A percentile compares a stretch with the other conserved stretches of the same genome.
These are phyloP conservation scores for Plenodomus tracheiphilus DNA, from an alignment of 2,329 filamentous ascomycete genomes.

Conservation along the genomic window DNA sequence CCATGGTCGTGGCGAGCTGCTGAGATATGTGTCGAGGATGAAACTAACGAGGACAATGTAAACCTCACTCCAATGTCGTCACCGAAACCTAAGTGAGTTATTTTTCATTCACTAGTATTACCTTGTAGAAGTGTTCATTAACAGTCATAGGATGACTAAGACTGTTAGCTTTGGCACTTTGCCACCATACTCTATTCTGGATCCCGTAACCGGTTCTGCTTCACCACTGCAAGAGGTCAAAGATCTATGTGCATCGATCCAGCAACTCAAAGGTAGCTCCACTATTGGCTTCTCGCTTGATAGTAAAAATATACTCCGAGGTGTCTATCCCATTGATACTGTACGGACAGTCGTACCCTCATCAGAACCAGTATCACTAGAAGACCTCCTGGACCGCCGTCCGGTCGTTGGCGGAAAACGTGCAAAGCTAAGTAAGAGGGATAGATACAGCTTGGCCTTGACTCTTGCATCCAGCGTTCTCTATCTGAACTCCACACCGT, in stretches of 20 bases:
- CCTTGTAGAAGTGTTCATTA: neutral
- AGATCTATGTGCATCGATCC: slow-evolving; percentile 43
- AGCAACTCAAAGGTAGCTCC: slow-evolving; percentile 24
- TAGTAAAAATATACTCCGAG: slow-evolving; percentile 34
- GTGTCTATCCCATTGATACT: slow-evolving; percentile 29
- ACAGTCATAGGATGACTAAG: slow-evolving; percentile 28
- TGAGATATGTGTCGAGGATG: slow-evolving; percentile 37
- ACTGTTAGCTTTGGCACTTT: slow-evolving; percentile 40
- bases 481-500: slow-evolving; percentile 43
- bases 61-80: slow-evolving; percentile 11
- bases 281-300: slow-evolving; percentile 42
- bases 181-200: slow-evolving; percentile 36
- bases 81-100: slow-evolving; percentile 25
- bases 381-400: slow-evolving; percentile 33
- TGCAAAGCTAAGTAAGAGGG: slow-evolving; percentile 38
- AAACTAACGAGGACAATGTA: slow-evolving; percentile 13
- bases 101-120: too few species aligned
- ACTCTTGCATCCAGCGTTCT: slow-evolving; percentile 42
- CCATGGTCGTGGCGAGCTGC: slow-evolving; percentile 40
- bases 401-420: slow-evolving; percentile 30
- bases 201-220: slow-evolving; percentile 15
- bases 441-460: slow-evolving; percentile 41
- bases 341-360: slow-evolving; percentile 11
- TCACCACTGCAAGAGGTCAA: slow-evolving; percentile 34
- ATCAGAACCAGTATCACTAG: slow-evolving; percentile 33